Evolutionary conservation across 176 grass and related monocot species (phyloP).

Genomic region (Hordeum vulgare): MorexV3_pseudomolecules_assembly NC_058518.1:24135337-24135836

Average conservation of each 20-base stretch:
- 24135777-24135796: not conserved
- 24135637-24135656: not conserved
- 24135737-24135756: not conserved
- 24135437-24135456: not conserved
- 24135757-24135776: not conserved
- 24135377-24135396: not conserved
- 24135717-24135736: not conserved
- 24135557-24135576: not conserved
- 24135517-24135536: not conserved
- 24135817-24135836: not conserved
- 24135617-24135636: conserved; percentile 28
- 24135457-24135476: not conserved
- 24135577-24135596: conserved; percentile 13
- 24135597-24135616: not conserved
- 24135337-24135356: not conserved
- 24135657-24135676: not conserved
- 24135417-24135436: conserved; percentile 29
- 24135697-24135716: not conserved
- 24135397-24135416: not conserved
- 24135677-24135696: not conserved
- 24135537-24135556: not conserved
- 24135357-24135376: not conserved
- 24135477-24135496: conserved; percentile 11
- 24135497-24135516: not conserved
- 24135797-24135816: not conserved